A percentile compares a stretch with the other conserved stretches of the same genome.
These are phyloP conservation scores for Cerrena zonata DNA, from an alignment of 1,284 basidiomycete genomes.

Conservation along the genomic window DNA sequence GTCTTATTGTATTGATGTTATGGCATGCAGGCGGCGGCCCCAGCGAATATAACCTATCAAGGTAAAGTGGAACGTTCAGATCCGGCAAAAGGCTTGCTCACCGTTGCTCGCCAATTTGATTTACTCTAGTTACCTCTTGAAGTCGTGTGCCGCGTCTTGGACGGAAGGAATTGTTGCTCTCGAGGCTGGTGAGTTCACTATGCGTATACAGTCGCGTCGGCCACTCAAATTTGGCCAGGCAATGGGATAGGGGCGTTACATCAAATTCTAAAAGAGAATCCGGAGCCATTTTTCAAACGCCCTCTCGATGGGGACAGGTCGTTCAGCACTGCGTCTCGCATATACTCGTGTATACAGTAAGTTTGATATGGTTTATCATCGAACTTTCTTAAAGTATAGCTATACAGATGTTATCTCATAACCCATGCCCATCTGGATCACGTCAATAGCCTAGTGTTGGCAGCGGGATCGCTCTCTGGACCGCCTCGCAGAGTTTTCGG, in stretches of 20 bases:
- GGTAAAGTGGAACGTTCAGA: slow-evolving; percentile 33
- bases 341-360: slow-evolving; percentile 57
- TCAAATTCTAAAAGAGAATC: slow-evolving; percentile 46
- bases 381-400: neutral
- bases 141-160: slow-evolving; percentile 53
- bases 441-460: slow-evolving; percentile 67
- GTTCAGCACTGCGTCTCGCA: slow-evolving; percentile 40
- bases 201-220: neutral
- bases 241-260: slow-evolving; percentile 65
- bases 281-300: slow-evolving; percentile 43
- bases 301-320: slow-evolving; percentile 7
- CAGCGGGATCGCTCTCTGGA: slow-evolving; percentile 66
- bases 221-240: slow-evolving; percentile 33
- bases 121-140: slow-evolving; percentile 66
- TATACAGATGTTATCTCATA: slow-evolving; percentile 63
- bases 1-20: neutral
- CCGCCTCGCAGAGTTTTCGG: slow-evolving; percentile 62
- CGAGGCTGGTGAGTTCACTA: slow-evolving; percentile 56
- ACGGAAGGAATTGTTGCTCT: slow-evolving; percentile 63
- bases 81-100: neutral
- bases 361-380: slow-evolving; percentile 13
- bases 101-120: neutral
- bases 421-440: slow-evolving; percentile 83
- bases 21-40: slow-evolving; percentile 58
- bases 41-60: slow-evolving; percentile 69